These are phyloP conservation scores for Lactifluus subvellereus DNA, from an alignment of 768 basidiomycete genomes.

Conservation along the genomic window DNA sequence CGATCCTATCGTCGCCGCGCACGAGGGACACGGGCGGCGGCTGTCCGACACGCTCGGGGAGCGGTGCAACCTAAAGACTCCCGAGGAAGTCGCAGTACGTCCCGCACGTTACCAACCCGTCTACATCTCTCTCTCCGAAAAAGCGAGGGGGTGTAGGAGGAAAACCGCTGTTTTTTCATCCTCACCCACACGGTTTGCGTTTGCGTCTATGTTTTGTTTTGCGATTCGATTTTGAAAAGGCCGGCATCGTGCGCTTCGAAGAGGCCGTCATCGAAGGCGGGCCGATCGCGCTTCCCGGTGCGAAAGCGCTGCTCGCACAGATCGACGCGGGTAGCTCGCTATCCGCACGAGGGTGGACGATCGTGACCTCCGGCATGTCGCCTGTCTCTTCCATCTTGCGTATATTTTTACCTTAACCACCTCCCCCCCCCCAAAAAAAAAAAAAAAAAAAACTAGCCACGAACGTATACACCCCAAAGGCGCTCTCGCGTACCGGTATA, in stretches of 20 bases:
- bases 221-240: slow-evolving; percentile 26
- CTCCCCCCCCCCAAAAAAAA: slow-evolving; percentile 33
- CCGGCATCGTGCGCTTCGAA: slow-evolving; percentile 74
- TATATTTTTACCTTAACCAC: slow-evolving; percentile 18
- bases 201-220: no score
- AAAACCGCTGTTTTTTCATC: no score
- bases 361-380: slow-evolving; percentile 77
- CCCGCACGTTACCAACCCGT: slow-evolving; percentile 17
- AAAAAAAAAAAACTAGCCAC: slow-evolving; percentile 50
- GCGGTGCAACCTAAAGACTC: slow-evolving; percentile 57
- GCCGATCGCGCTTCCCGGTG: slow-evolving; percentile 63
- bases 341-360: slow-evolving; percentile 59
- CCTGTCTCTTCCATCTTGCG: slow-evolving; percentile 40
- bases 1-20: slow-evolving; percentile 44
- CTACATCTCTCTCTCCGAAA: not conserved
- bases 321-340: slow-evolving; percentile 24
- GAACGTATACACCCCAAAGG: slow-evolving; percentile 59
- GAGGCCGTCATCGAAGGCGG: slow-evolving; percentile 62
- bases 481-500: slow-evolving; percentile 58
- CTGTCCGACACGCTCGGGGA: slow-evolving; percentile 69
- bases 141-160: not conserved
- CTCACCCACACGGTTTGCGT: not conserved
- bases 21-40: slow-evolving; percentile 70
- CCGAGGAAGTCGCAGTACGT: slow-evolving; percentile 47
- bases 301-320: slow-evolving; percentile 42